Evolutionary conservation across 805 yeast species (phyloP).

Genomic region (Saccharomycopsis olivae): DNA sequence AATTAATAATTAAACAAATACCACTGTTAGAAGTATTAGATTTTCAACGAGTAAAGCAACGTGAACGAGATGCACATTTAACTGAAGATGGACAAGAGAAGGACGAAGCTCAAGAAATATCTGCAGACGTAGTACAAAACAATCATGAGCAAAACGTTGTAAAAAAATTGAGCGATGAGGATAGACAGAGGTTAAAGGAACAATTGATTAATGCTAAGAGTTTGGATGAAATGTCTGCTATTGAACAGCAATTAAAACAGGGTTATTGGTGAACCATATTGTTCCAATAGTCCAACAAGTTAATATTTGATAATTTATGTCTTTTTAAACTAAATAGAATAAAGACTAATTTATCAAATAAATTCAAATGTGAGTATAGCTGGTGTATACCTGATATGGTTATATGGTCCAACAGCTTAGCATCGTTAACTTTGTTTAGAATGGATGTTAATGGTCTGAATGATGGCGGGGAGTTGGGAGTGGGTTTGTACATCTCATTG

Average conservation of each 20-base stretch:
- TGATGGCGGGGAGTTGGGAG: too few species aligned
- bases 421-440: too few species aligned
- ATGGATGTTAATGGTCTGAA: too few species aligned
- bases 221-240: constrained; percentile 62
- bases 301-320: constrained; percentile 1
- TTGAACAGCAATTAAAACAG: constrained; percentile 44
- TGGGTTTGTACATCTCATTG: too few species aligned
- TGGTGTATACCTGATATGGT: too few species aligned
- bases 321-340: constrained; percentile 1
- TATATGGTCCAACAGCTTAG: too few species aligned
- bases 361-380: neutral
- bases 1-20: constrained; percentile 45
- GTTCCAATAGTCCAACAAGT: neutral
- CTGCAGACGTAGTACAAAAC: too few species aligned
- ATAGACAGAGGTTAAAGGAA: constrained; percentile 37
- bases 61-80: constrained; percentile 48
- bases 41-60: constrained; percentile 46
- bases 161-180: constrained; percentile 41
- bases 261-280: constrained; percentile 24
- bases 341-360: constrained; percentile 2
- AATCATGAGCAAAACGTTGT: constrained; percentile 18
- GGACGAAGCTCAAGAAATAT: too few species aligned
- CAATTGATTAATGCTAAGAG: constrained; percentile 54
- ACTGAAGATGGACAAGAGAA: too few species aligned
- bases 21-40: constrained; percentile 62